phyloP scores from a whole-genome alignment of 1,284 basidiomycete species.

The Cryptococcus amylolentus region DNA sequence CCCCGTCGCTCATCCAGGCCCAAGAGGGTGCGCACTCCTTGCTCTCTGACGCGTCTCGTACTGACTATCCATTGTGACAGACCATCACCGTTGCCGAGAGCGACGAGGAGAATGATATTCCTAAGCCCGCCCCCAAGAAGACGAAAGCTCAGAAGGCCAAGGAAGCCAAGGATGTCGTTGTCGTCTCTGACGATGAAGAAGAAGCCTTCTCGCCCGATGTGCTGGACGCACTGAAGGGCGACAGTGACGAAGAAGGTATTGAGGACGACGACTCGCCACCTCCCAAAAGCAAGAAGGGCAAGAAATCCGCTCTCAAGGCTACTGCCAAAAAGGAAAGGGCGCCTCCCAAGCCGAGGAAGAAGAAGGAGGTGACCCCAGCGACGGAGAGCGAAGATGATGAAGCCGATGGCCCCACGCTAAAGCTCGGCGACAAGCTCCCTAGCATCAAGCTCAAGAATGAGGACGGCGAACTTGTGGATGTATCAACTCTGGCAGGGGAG shows the following conservation, averaged over 20 bases:
- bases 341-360: slow-evolving; percentile 23
- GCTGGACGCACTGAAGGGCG: neutral
- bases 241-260: slow-evolving; percentile 1
- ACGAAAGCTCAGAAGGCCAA: slow-evolving; percentile 10
- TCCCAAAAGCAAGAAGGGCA: slow-evolving; percentile 1
- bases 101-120: neutral
- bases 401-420: slow-evolving; percentile 50
- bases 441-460: slow-evolving; percentile 67
- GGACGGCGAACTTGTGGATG: slow-evolving; percentile 47
- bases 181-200: neutral
- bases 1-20: slow-evolving; percentile 7
- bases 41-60: neutral
- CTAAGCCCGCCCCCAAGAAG: slow-evolving; percentile 16
- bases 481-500: slow-evolving; percentile 52
- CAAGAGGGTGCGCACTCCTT: slow-evolving; percentile 1
- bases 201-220: neutral
- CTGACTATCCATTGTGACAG: neutral
- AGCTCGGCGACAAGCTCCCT: slow-evolving; percentile 74
- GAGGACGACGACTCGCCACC: slow-evolving; percentile 1
- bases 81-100: neutral
- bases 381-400: slow-evolving; percentile 17
- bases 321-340: slow-evolving; percentile 19
- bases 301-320: slow-evolving; percentile 25
- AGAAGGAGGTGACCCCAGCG: slow-evolving; percentile 36
- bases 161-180: neutral